These are phyloP conservation scores for Trichodelitschia bisporula DNA, from an alignment of 495 filamentous ascomycete genomes.

Conservation along the genomic window DNA sequence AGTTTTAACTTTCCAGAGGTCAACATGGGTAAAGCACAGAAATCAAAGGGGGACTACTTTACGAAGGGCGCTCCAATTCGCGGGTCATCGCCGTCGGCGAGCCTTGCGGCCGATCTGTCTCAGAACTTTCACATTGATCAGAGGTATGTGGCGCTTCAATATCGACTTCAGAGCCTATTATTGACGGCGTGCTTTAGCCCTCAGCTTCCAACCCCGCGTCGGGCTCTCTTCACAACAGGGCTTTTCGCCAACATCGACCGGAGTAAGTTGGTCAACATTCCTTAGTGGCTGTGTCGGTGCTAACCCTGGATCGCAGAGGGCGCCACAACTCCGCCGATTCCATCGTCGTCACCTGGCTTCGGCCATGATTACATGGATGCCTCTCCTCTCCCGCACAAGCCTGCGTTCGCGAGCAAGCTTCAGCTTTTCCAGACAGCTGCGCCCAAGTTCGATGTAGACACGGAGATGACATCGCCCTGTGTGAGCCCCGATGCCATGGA, in stretches of 20 bases:
- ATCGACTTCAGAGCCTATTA: slow-evolving; percentile 1
- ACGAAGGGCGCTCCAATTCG: slow-evolving; percentile 35
- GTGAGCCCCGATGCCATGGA: too few relatives aligned
- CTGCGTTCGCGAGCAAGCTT: slow-evolving; percentile 29
- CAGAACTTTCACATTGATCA: slow-evolving; percentile 90
- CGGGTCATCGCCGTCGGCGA: slow-evolving; percentile 75
- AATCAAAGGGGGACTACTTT: slow-evolving; percentile 51
- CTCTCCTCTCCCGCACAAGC: slow-evolving; percentile 82
- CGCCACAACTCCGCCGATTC: slow-evolving; percentile 63
- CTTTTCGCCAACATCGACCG: too few relatives aligned
- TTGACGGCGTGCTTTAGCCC: slow-evolving; percentile 33
- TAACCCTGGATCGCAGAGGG: too few relatives aligned
- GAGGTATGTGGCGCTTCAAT: slow-evolving; percentile 30
- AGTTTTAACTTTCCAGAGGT: slow-evolving; percentile 51
- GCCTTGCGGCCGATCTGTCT: slow-evolving; percentile 76
- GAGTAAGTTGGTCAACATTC: too few relatives aligned
- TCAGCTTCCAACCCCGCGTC: slow-evolving; percentile 69
- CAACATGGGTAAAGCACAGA: slow-evolving; percentile 27
- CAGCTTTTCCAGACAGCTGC: too few relatives aligned
- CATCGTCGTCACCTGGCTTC: slow-evolving; percentile 56
- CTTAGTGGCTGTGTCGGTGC: too few relatives aligned
- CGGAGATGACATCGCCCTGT: too few relatives aligned
- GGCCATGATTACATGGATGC: slow-evolving; percentile 75
- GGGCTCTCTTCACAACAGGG: slow-evolving; percentile 75
- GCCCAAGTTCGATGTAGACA: too few relatives aligned